These are phyloP conservation scores for Cyberlindnera bimundalis DNA, from an alignment of 805 yeast genomes.

Conservation along the genomic window DNA sequence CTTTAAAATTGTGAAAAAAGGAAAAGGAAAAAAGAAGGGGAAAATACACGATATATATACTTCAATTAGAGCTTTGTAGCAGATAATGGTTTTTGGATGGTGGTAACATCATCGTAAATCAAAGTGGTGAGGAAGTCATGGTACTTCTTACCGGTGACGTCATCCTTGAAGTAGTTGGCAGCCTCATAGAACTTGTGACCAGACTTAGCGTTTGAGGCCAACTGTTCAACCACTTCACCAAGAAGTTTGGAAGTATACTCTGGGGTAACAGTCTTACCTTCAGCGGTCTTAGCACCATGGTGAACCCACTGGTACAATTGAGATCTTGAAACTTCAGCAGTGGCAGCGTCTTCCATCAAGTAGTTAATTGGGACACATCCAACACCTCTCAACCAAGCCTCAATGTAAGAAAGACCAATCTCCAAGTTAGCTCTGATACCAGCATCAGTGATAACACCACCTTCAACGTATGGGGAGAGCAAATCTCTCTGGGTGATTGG, in stretches of 20 bases:
- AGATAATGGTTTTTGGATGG: slow-evolving; percentile 31
- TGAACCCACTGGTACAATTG: slow-evolving; percentile 83
- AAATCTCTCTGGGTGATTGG: slow-evolving; percentile 35
- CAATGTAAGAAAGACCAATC: slow-evolving; percentile 78
- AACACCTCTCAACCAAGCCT: slow-evolving; percentile 80
- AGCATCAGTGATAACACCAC: slow-evolving; percentile 59
- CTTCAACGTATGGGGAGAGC: slow-evolving; percentile 52
- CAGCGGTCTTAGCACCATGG: slow-evolving; percentile 58
- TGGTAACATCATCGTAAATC: slow-evolving; percentile 69
- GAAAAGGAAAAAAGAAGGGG: not conserved
- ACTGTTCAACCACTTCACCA: slow-evolving; percentile 56
- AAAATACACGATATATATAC: not conserved
- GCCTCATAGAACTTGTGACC: slow-evolving; percentile 69
- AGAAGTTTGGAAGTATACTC: slow-evolving; percentile 54
- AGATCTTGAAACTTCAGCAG: slow-evolving; percentile 82
- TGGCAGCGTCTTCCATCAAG: slow-evolving; percentile 88
- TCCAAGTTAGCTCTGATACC: slow-evolving; percentile 71
- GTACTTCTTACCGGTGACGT: slow-evolving; percentile 66
- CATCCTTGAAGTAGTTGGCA: slow-evolving; percentile 67
- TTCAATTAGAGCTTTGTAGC: slow-evolving; percentile 19
- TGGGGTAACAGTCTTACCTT: slow-evolving; percentile 58
- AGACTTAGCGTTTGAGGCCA: slow-evolving; percentile 45
- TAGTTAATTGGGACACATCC: slow-evolving; percentile 87
- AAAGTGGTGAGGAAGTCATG: slow-evolving; percentile 76
- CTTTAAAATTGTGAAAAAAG: too few relatives aligned